These are phyloP conservation scores for Solanum lycopersicoides DNA, from an alignment of 257 asterid genomes.

Conservation along the genomic window DNA sequence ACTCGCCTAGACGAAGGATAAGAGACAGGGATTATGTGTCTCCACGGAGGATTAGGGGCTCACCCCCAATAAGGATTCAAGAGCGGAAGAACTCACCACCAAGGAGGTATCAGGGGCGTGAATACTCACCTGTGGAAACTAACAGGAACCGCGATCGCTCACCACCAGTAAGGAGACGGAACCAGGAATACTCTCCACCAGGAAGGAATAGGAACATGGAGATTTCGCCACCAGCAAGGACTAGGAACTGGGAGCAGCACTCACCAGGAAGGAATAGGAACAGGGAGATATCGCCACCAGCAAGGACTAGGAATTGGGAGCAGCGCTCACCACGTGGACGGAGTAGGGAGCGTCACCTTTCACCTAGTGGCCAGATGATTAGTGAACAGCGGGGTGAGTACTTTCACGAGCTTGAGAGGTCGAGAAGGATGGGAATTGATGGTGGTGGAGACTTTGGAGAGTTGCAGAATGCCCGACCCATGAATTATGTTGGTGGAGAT, in stretches of 20 bases:
- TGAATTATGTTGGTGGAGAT: slow-evolving; percentile 14
- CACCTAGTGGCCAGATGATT: not conserved
- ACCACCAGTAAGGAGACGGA: not conserved
- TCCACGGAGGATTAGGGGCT: slow-evolving; percentile 1
- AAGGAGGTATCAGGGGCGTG: slow-evolving; percentile 6
- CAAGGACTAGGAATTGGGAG: slow-evolving; percentile 1
- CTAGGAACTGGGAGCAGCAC: not conserved
- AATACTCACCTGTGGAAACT: not conserved
- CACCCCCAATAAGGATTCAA: not conserved
- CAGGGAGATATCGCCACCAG: slow-evolving; percentile 13
- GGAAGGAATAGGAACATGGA: slow-evolving; percentile 9
- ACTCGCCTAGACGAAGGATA: not conserved
- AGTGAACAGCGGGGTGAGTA: slow-evolving; percentile 1
- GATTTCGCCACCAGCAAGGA: slow-evolving; percentile 10
- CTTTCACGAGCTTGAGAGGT: slow-evolving; percentile 13
- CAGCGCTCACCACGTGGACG: not conserved
- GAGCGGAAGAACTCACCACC: not conserved
- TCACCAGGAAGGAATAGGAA: slow-evolving; percentile 3
- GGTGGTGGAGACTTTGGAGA: slow-evolving; percentile 6
- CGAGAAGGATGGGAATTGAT: slow-evolving; percentile 13
- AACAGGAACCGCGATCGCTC: not conserved
- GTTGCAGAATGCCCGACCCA: slow-evolving; percentile 12
- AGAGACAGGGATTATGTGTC: not conserved
- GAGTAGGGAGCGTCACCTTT: not conserved
- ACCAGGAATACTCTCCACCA: not conserved